Evolutionary conservation across 768 basidiomycete genomes (phyloP).

Genomic region (Rhizopogon roseolus): DNA sequence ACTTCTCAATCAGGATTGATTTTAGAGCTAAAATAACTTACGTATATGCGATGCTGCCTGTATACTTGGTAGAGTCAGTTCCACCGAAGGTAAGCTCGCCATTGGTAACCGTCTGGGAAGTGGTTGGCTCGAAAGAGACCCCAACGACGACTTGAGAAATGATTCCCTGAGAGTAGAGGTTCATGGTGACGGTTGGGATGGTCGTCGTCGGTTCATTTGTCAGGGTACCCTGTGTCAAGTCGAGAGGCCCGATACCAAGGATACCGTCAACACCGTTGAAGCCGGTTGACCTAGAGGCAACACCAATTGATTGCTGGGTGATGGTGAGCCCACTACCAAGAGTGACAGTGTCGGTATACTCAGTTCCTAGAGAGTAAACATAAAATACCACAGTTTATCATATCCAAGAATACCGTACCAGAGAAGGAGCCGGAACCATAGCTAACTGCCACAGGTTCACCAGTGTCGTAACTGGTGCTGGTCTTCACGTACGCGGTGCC

Average conservation of each 20-base stretch:
- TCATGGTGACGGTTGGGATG: constrained; percentile 57
- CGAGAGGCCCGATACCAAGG: constrained; percentile 58
- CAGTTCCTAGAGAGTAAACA: constrained; percentile 27
- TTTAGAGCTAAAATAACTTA: constrained; percentile 14
- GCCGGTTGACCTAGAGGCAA: constrained; percentile 40
- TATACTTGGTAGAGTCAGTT: constrained; percentile 18
- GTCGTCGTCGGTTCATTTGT: background rate
- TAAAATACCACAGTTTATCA: background rate
- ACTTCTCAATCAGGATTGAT: background rate
- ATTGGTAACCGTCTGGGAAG: constrained; percentile 24
- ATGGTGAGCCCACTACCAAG: constrained; percentile 49
- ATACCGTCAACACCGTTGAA: constrained; percentile 57
- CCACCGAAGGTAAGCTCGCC: constrained; percentile 54
- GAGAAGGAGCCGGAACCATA: constrained; percentile 63
- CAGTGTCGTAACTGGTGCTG: constrained; percentile 37
- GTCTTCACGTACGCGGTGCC: constrained; percentile 36
- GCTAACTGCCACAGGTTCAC: constrained; percentile 34
- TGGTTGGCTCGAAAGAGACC: constrained; percentile 48
- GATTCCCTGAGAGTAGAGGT: constrained; percentile 35
- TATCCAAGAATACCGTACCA: constrained; percentile 27
- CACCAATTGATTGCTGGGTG: constrained; percentile 58
- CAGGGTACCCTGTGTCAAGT: constrained; percentile 41
- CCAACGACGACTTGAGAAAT: constrained; percentile 40
- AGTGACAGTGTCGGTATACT: constrained; percentile 51
- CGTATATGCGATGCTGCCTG: constrained; percentile 38